These are phyloP conservation scores for Phaeosphaeriaceae sp. DNA, from an alignment of 2,329 filamentous ascomycete genomes.

Conservation along the genomic window DNA sequence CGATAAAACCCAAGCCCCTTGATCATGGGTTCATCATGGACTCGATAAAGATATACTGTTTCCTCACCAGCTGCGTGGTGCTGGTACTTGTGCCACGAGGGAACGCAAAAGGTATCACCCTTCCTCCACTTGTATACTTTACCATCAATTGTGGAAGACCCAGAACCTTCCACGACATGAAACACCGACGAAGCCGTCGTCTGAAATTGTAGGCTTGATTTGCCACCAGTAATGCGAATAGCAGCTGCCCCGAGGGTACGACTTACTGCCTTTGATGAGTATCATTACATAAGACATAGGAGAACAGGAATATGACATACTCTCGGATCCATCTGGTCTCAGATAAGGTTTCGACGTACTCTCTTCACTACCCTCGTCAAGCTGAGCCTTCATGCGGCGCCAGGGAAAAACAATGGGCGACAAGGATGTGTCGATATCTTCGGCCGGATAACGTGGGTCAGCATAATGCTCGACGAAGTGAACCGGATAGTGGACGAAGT, in stretches of 20 bases:
- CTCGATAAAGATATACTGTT: not conserved
- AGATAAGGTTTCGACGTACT: not conserved
- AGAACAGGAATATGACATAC: not conserved
- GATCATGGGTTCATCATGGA: not conserved
- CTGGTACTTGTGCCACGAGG: not conserved
- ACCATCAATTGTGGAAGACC: not conserved
- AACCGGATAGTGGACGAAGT: conserved; percentile 60
- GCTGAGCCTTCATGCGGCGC: not conserved
- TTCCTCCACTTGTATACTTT: not conserved
- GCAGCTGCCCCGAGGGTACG: not conserved
- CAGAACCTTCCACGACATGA: not conserved
- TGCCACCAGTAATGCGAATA: not conserved
- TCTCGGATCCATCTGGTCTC: not conserved
- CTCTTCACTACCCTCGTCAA: not conserved
- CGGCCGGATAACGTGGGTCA: conserved; percentile 55
- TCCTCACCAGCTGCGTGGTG: not conserved
- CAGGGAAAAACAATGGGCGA: not conserved
- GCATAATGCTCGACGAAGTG: conserved; percentile 64
- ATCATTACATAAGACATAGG: too few relatives aligned
- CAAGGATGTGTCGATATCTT: not conserved
- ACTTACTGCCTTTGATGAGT: not conserved
- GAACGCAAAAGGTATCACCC: not conserved
- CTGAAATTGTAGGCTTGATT: not conserved
- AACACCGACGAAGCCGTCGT: not conserved
- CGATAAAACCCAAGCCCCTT: not conserved